Evolutionary conservation across 2,329 filamentous ascomycete genomes (phyloP), one percentile per base, ranked within the genome.

Genomic region (Lachnellula willkommii): DNA sequence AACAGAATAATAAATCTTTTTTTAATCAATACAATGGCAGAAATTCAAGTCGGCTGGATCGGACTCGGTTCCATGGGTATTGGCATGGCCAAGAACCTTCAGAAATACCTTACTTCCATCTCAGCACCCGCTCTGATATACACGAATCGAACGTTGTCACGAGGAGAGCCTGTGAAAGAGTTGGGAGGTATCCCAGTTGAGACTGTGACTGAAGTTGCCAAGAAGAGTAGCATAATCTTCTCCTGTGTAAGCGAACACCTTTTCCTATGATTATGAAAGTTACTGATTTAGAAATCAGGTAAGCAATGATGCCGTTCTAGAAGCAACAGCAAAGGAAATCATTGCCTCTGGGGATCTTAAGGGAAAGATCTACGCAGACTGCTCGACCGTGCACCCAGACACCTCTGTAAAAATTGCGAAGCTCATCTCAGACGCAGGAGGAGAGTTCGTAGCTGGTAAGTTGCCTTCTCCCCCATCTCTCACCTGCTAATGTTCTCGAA

Each of bases 61-160:
- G 65, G 64, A 2, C 53, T 68, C 2, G 64, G 64, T 4, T 64
- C 62, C 2, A 68, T 68, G 64, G 65, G 65, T 36, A 57, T 64
- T 54, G 63, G 62, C 5, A 63, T 63, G 61, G 58, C 61, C 51
- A 57, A 57, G 46, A 63, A 63, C 54, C 60, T 66, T 3, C 65
- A 66, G 45, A 66, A 66, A n/a, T 52, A 66, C 36, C 59, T 68
- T 2, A 60, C 46, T 40, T 45, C 46, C 9, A 53, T 51, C 4
- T 57, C 45, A 12, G 54, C 60, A 9, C 62, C 60, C 8, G 36
- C 58, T 32, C 64, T 75, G 36, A 54, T 73, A 15, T 75, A 71
- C 57, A 69, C 71, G 14, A 75, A 75, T 60, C 70, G 73, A 47
- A 75, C 73, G 3, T 64, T 74, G 51, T 68, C 71, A 35, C 71